Conservation (phyloP, 2,329 filamentous ascomycete species). For the Colletotrichum destructivum region DNA sequence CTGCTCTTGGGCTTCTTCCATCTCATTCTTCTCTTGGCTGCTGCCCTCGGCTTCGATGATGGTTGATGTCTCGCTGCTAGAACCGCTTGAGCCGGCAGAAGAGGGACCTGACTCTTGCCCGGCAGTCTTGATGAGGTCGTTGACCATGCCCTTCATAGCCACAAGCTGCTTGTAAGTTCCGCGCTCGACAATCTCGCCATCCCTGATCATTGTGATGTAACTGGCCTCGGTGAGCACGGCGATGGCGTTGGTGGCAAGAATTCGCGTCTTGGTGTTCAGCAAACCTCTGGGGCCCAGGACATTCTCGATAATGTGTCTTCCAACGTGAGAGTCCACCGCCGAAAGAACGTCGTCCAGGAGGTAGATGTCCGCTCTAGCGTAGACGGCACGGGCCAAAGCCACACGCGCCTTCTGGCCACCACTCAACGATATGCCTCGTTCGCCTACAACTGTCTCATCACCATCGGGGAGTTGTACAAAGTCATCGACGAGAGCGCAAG, state of each 20-base stretch:
- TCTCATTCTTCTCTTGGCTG: constrained; percentile 73
- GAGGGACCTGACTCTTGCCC: constrained; percentile 62
- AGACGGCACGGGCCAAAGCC: constrained; percentile 92
- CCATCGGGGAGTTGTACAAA: constrained; percentile 94
- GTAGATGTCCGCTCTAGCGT: constrained; percentile 96
- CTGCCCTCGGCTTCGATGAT: constrained; percentile 66
- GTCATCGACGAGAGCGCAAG: constrained; percentile 91
- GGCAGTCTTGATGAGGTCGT: constrained; percentile 85
- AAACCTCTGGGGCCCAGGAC: constrained; percentile 90
- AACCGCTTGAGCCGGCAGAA: constrained; percentile 63
- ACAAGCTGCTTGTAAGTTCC: constrained; percentile 93
- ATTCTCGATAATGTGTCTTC: constrained; percentile 93
- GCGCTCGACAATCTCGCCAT: constrained; percentile 86
- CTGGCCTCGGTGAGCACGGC: constrained; percentile 91
- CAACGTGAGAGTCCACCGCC: constrained; percentile 98
- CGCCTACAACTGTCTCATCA: constrained; percentile 96
- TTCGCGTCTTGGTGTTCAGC: constrained; percentile 87
- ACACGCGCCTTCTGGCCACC: constrained; percentile 97
- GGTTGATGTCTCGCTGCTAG: constrained; percentile 70
- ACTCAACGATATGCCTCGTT: constrained; percentile 95
- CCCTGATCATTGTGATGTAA: constrained; percentile 87
- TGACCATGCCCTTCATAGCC: constrained; percentile 93
- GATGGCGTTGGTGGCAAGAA: constrained; percentile 96
- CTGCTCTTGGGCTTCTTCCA: constrained; percentile 84
- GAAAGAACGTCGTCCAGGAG: constrained; percentile 94